phyloP scores from a whole-genome alignment of 2,329 filamentous ascomycete genomes.

The Scedosporium boydii region DNA sequence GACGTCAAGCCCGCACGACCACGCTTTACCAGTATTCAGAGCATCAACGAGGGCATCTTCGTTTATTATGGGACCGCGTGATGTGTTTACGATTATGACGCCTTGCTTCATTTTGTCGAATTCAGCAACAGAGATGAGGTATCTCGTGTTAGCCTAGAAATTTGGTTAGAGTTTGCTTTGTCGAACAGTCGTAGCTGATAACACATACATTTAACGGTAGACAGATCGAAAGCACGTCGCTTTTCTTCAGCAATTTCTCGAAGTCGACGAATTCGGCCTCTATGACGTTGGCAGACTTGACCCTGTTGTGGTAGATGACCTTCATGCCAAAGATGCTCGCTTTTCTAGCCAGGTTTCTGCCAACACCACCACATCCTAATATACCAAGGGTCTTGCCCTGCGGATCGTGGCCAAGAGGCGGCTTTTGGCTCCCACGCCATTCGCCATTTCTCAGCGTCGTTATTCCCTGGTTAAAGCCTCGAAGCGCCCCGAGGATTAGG shows the following conservation, averaged over 20 bases:
- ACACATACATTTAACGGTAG: slow-evolving; percentile 36
- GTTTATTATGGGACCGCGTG: slow-evolving; percentile 46
- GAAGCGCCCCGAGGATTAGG: slow-evolving; percentile 58
- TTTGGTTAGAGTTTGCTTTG: background rate
- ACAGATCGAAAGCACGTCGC: slow-evolving; percentile 46
- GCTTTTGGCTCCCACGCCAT: slow-evolving; percentile 44
- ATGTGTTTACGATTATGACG: slow-evolving; percentile 47
- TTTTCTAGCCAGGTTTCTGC: slow-evolving; percentile 34
- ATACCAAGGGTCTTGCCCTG: slow-evolving; percentile 54
- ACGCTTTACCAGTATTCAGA: slow-evolving; percentile 43
- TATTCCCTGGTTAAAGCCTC: slow-evolving; percentile 55
- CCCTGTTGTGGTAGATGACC: slow-evolving; percentile 49
- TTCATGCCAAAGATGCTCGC: slow-evolving; percentile 46
- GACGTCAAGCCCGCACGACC: slow-evolving; percentile 45
- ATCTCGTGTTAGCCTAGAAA: slow-evolving; percentile 25
- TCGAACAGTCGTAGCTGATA: background rate
- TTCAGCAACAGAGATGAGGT: slow-evolving; percentile 40
- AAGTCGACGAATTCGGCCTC: slow-evolving; percentile 31
- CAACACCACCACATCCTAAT: slow-evolving; percentile 52
- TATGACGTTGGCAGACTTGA: background rate
- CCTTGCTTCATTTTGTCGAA: slow-evolving; percentile 46
- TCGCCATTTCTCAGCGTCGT: slow-evolving; percentile 45
- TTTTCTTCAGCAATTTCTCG: slow-evolving; percentile 40
- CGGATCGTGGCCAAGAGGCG: slow-evolving; percentile 50
- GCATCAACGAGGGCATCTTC: slow-evolving; percentile 44